Evolutionary conservation across 2,329 filamentous ascomycete species (phyloP).

Genomic region (Calonectria honghensis): DNA sequence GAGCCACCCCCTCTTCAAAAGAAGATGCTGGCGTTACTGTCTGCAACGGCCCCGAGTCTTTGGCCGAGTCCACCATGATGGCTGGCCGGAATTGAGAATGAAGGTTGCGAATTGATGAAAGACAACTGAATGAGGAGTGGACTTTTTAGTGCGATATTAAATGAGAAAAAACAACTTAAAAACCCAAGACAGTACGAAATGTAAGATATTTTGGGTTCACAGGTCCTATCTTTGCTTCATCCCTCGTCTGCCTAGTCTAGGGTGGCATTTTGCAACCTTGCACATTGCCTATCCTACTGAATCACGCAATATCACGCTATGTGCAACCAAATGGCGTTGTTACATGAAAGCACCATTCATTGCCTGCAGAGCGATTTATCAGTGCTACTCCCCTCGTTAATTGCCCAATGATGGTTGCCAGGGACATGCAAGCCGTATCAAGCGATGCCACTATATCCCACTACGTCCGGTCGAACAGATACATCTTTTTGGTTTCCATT

Average conservation of each 20-base stretch:
- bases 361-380: not conserved
- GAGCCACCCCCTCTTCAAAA: not conserved
- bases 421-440: slow-evolving; percentile 12
- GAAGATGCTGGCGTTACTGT: slow-evolving; percentile 2
- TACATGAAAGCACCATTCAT: slow-evolving; percentile 1
- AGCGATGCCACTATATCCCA: slow-evolving; percentile 6
- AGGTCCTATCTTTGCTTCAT: not conserved
- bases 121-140: too few relatives aligned
- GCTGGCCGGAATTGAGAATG: too few relatives aligned
- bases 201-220: too few relatives aligned
- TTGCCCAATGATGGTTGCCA: slow-evolving; percentile 7
- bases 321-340: slow-evolving; percentile 22
- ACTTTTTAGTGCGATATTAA: not conserved
- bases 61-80: not conserved
- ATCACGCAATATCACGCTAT: slow-evolving; percentile 34
- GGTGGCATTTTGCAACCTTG: not conserved
- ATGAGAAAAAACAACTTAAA: not conserved
- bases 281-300: not conserved
- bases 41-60: not conserved
- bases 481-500: slow-evolving; percentile 11
- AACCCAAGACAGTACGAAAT: not conserved
- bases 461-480: slow-evolving; percentile 13
- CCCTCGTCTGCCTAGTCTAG: not conserved
- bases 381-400: not conserved
- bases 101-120: not conserved